Evolutionary conservation across 495 filamentous ascomycete genomes (phyloP).

Genomic region (Peziza echinospora): DNA sequence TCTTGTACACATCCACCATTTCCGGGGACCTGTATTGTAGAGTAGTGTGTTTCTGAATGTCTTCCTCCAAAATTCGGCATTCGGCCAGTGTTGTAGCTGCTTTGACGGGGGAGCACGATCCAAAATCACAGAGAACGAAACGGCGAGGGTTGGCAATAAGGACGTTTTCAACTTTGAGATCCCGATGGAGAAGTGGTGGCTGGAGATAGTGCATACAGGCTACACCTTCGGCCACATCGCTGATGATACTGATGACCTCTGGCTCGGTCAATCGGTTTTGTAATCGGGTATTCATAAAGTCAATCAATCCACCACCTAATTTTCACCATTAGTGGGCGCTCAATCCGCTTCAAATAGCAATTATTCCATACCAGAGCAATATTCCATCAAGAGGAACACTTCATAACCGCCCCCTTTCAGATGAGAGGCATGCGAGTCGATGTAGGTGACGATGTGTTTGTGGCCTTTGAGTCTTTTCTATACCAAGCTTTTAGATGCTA

Average conservation of each 20-base stretch:
- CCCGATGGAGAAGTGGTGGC: slow-evolving; percentile 76
- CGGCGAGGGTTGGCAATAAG: slow-evolving; percentile 51
- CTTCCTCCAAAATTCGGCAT: slow-evolving; percentile 80
- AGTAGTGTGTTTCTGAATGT: slow-evolving; percentile 91
- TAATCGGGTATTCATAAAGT: slow-evolving; percentile 97
- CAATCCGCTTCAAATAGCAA: background rate
- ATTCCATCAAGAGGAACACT: slow-evolving; percentile 97
- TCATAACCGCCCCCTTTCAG: slow-evolving; percentile 84
- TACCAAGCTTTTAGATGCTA: slow-evolving; percentile 9
- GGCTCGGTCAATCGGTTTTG: slow-evolving; percentile 94
- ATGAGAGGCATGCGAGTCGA: slow-evolving; percentile 93
- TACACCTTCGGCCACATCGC: slow-evolving; percentile 84
- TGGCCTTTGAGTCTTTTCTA: slow-evolving; percentile 87
- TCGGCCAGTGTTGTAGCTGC: slow-evolving; percentile 70
- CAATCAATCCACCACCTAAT: slow-evolving; percentile 69
- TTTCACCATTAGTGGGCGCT: background rate
- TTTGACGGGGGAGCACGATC: slow-evolving; percentile 64
- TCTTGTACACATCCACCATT: slow-evolving; percentile 95
- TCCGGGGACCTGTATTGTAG: slow-evolving; percentile 94
- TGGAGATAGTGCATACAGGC: slow-evolving; percentile 98
- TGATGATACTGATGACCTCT: slow-evolving; percentile 90
- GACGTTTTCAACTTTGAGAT: slow-evolving; percentile 96
- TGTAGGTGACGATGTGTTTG: slow-evolving; percentile 86
- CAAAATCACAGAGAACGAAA: slow-evolving; percentile 97
- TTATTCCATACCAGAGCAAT: slow-evolving; percentile 34